Percentiles rank a stretch among this genome's conserved stretches.
phyloP scores from a whole-genome alignment of 192 early-diverging fungal genomes.

The Dispira simplex region DNA sequence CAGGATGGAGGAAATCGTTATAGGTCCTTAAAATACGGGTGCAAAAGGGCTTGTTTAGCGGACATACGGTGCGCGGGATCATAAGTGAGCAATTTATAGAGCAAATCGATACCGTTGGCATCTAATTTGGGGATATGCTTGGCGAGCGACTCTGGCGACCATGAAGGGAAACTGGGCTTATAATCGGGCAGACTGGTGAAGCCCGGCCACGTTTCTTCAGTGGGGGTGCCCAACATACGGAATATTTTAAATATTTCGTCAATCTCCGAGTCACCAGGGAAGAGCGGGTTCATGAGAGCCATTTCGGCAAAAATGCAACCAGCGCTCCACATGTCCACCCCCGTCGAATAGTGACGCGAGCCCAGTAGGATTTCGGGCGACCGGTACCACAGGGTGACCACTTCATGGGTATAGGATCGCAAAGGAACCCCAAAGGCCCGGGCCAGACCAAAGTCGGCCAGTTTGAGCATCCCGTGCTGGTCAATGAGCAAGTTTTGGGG shows the following conservation, averaged over 20 bases:
- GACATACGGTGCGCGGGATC: slow-evolving; percentile 67
- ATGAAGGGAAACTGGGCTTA: slow-evolving; percentile 62
- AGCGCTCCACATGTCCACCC: slow-evolving; percentile 95
- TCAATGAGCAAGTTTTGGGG: slow-evolving; percentile 98
- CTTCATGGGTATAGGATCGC: slow-evolving; percentile 89
- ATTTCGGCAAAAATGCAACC: slow-evolving; percentile 98
- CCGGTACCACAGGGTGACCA: slow-evolving; percentile 91
- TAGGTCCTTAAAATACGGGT: slow-evolving; percentile 59
- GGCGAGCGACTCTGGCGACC: slow-evolving; percentile 34
- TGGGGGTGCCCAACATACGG: slow-evolving; percentile 68
- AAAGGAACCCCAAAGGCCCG: slow-evolving; percentile 84
- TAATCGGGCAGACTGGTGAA: slow-evolving; percentile 62
- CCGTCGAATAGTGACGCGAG: slow-evolving; percentile 74
- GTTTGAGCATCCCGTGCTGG: slow-evolving; percentile 64
- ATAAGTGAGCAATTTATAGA: slow-evolving; percentile 54
- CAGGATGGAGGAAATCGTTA: not conserved
- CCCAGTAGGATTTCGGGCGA: slow-evolving; percentile 93
- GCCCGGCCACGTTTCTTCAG: slow-evolving; percentile 60
- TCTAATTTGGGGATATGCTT: slow-evolving; percentile 34
- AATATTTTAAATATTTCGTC: slow-evolving; percentile 92
- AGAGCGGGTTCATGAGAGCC: slow-evolving; percentile 58
- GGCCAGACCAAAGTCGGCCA: slow-evolving; percentile 95
- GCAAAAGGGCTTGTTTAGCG: slow-evolving; percentile 62
- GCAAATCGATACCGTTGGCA: slow-evolving; percentile 50
- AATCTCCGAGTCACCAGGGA: slow-evolving; percentile 83